A percentile compares a stretch with the other conserved stretches of the same genome.
These are phyloP conservation scores for Cryptosporidium meleagridis DNA, from an alignment of 169 alveolate genomes.

Conservation along the genomic window DNA sequence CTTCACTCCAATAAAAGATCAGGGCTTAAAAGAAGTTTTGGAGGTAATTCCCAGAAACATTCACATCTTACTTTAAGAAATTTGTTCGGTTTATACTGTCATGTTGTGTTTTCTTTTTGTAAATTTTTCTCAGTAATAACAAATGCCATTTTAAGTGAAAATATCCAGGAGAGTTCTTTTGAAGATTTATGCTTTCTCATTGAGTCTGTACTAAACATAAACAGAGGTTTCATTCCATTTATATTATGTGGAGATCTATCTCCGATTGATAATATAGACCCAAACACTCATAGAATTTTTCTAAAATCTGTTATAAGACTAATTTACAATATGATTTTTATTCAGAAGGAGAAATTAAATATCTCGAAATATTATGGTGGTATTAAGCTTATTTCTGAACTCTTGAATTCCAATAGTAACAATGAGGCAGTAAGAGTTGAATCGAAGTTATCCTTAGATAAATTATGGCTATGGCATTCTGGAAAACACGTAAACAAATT, in stretches of 20 bases:
- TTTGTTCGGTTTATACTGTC: slow-evolving; percentile 43
- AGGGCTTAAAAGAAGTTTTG: not conserved
- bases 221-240: slow-evolving; percentile 53
- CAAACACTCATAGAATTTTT: not conserved
- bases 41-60: not conserved
- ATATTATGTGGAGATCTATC: slow-evolving; percentile 35
- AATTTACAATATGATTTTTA: not conserved
- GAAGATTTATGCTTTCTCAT: slow-evolving; percentile 6
- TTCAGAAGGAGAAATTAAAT: not conserved
- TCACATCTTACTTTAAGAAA: slow-evolving; percentile 4
- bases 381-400: not conserved
- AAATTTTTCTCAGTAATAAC: slow-evolving; percentile 1
- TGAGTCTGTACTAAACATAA: slow-evolving; percentile 14
- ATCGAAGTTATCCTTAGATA: not conserved
- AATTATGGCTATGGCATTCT: slow-evolving; percentile 32
- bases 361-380: not conserved
- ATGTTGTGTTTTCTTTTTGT: slow-evolving; percentile 40
- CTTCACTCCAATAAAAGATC: not conserved
- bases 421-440: not conserved
- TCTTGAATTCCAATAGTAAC: not conserved
- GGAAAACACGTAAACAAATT: slow-evolving; percentile 4
- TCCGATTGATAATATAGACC: slow-evolving; percentile 32
- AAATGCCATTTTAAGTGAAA: not conserved
- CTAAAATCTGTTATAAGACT: not conserved
- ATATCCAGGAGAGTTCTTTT: not conserved